A percentile compares a stretch with the other conserved stretches of the same genome.
Conservation (phyloP, 805 yeast genomes). For the Saccharomyces paradoxus region DNA sequence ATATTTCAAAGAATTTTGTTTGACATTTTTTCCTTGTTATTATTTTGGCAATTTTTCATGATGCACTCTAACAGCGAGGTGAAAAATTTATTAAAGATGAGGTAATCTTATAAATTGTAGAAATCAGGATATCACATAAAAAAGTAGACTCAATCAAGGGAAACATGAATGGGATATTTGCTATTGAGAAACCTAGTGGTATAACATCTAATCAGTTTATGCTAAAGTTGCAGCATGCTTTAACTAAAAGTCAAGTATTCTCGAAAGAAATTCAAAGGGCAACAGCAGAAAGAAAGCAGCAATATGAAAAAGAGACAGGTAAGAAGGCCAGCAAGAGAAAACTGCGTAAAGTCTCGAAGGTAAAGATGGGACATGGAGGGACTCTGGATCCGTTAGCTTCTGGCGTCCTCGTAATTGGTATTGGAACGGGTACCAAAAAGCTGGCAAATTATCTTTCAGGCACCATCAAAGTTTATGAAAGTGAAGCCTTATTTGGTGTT, state of each 20-base stretch:
- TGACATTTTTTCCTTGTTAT: background rate
- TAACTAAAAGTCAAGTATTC: conserved; percentile 54
- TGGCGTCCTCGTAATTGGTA: conserved; percentile 88
- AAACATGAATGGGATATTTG: conserved; percentile 87
- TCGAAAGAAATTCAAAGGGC: conserved; percentile 44
- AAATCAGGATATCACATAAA: background rate
- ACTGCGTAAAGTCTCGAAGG: conserved; percentile 42
- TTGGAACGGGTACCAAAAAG: conserved; percentile 86
- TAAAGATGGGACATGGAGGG: conserved; percentile 97
- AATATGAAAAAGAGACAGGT: conserved; percentile 33
- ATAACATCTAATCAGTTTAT: conserved; percentile 71
- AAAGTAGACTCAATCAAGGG: conserved; percentile 1
- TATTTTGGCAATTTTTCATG: background rate
- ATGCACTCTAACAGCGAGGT: background rate
- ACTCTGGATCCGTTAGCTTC: conserved; percentile 92
- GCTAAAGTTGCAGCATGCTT: conserved; percentile 51
- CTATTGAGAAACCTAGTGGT: conserved; percentile 84
- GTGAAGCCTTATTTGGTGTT: conserved; percentile 79
- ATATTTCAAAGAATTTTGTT: background rate
- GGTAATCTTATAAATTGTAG: background rate
- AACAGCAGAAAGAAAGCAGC: conserved; percentile 39
- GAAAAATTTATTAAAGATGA: background rate
- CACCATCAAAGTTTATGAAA: conserved; percentile 71
- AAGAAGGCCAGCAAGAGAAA: conserved; percentile 44
- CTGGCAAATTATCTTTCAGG: conserved; percentile 64